Conservation (phyloP, 257 asterid species). For the Solanum okadae region DNA sequence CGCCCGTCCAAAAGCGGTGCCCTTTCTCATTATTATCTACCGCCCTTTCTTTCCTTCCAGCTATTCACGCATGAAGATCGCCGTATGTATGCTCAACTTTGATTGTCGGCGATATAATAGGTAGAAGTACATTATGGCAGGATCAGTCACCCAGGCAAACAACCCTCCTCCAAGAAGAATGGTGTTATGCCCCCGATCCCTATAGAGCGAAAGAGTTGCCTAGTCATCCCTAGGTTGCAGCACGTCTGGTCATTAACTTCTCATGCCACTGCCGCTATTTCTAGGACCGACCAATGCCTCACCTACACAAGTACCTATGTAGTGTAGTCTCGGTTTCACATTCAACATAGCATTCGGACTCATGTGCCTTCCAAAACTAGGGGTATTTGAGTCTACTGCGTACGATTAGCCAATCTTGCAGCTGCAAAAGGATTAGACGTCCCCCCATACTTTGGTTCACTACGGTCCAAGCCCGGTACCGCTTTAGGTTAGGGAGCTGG, state of each 20-base stretch:
- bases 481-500: not conserved
- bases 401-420: too few species aligned
- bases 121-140: too few species aligned
- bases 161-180: not conserved
- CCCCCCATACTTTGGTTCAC: too few species aligned
- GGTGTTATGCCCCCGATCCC: not conserved
- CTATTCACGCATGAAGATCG: not conserved
- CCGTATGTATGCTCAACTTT: too few species aligned
- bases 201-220: not conserved
- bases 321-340: not conserved
- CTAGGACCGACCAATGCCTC: not conserved
- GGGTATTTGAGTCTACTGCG: not conserved
- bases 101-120: too few species aligned
- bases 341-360: too few species aligned
- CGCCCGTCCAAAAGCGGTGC: too few species aligned
- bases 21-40: too few species aligned
- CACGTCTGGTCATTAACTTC: not conserved
- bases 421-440: too few species aligned
- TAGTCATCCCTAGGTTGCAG: not conserved
- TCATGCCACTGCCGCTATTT: rapidly evolving
- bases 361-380: not conserved
- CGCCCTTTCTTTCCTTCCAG: not conserved
- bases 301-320: too few species aligned
- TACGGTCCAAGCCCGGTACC: too few species aligned
- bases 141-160: not conserved